Percentiles rank a stretch among this genome's conserved stretches.
Evolutionary conservation across 768 basidiomycete genomes (phyloP).

Genomic region (Fibroporia radiculosa): DNA sequence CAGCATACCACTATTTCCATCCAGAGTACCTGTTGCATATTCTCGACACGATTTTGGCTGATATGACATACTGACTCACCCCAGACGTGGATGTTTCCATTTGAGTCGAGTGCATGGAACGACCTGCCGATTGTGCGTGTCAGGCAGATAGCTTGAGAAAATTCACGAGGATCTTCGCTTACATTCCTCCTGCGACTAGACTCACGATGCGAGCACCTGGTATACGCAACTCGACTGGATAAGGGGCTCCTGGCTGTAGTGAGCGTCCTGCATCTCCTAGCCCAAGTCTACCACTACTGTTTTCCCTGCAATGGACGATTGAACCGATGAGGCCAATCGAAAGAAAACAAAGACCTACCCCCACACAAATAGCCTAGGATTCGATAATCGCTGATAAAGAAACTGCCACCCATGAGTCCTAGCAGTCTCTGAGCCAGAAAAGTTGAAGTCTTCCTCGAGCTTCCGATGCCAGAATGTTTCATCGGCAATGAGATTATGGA

Average conservation of each 20-base stretch:
- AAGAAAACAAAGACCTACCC: constrained; percentile 38
- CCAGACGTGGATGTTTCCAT: constrained; percentile 74
- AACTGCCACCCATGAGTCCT: constrained; percentile 72
- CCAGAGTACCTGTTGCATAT: not conserved
- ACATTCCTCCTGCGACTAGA: constrained; percentile 81
- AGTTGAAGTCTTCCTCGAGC: constrained; percentile 68
- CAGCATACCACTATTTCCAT: not conserved
- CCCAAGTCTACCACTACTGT: constrained; percentile 55
- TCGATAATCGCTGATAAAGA: constrained; percentile 64
- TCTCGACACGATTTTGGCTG: no score
- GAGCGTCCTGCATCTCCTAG: constrained; percentile 24
- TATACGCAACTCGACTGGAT: constrained; percentile 55
- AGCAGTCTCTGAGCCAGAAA: constrained; percentile 63
- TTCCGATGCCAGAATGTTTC: constrained; percentile 77
- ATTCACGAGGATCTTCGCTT: constrained; percentile 21
- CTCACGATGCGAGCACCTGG: constrained; percentile 58
- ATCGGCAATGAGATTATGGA: constrained; percentile 54
- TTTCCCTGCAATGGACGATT: not conserved
- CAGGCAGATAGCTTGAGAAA: constrained; percentile 3
- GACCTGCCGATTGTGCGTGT: constrained; percentile 43
- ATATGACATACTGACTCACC: constrained; percentile 35
- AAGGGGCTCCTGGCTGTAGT: constrained; percentile 42
- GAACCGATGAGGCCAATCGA: not conserved
- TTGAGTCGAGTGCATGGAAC: constrained; percentile 77
- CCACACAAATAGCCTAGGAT: constrained; percentile 46